Conservation (phyloP, 2,329 filamentous ascomycete genomes). For the Talaromyces marneffei region DNA sequence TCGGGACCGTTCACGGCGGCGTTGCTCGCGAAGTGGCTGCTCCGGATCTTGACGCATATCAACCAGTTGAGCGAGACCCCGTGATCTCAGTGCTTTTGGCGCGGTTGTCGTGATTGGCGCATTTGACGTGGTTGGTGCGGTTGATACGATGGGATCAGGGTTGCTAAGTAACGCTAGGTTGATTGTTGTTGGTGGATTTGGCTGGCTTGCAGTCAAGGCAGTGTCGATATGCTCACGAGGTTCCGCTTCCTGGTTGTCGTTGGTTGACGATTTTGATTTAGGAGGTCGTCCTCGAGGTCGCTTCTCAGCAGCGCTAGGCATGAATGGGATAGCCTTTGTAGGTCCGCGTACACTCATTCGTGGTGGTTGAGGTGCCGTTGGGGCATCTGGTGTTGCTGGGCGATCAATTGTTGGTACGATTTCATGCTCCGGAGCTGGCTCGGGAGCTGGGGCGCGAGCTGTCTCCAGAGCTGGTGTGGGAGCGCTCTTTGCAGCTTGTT, state of each 20-base stretch:
- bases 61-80: not conserved
- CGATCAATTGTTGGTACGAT: no score
- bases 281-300: not conserved
- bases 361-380: no score
- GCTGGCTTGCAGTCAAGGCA: not conserved
- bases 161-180: not conserved
- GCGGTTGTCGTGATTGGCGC: no score
- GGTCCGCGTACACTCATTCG: not conserved
- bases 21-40: not conserved
- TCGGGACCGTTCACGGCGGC: not conserved
- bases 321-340: not conserved
- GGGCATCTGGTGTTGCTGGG: no score
- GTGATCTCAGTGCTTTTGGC: not conserved
- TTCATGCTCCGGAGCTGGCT: no score
- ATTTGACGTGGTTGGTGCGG: not conserved
- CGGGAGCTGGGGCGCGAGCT: no score
- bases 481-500: not conserved
- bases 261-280: not conserved
- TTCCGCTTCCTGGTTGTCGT: not conserved
- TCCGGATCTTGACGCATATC: not conserved
- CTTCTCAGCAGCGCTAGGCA: not conserved
- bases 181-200: not conserved
- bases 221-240: not conserved
- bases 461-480: no score
- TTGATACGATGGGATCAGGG: fast-evolving